Percentiles rank a stretch among this genome's conserved stretches.
These are phyloP conservation scores for Hypsizygus marmoreus DNA, from an alignment of 768 basidiomycete genomes.

Conservation along the genomic window DNA sequence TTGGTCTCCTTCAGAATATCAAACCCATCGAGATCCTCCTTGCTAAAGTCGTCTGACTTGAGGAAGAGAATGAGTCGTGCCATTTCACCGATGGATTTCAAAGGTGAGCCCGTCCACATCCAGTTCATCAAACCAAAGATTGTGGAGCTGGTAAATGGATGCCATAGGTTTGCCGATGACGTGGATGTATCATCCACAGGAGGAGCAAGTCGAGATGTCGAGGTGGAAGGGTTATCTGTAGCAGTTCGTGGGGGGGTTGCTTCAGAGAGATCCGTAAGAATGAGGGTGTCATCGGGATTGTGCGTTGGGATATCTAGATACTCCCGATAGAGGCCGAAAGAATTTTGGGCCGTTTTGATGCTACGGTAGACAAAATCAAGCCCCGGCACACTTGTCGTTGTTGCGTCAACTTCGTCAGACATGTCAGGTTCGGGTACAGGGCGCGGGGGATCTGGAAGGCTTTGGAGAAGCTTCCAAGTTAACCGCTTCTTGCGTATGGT, in stretches of 20 bases:
- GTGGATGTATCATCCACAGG: neutral
- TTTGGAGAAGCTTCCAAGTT: conserved; percentile 21
- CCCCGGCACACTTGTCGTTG: conserved; percentile 3
- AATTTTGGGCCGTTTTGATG: too few species aligned
- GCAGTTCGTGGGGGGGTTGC: neutral
- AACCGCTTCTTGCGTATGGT: conserved; percentile 7
- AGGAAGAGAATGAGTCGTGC: conserved; percentile 17
- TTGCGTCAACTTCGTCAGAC: too few species aligned
- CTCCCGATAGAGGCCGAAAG: too few species aligned
- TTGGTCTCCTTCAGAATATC: conserved; percentile 14
- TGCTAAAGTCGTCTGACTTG: conserved; percentile 17
- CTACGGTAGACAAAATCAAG: neutral
- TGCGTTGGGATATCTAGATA: too few species aligned
- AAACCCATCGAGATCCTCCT: conserved; percentile 13
- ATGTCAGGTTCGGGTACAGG: neutral
- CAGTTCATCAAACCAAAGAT: conserved; percentile 21
- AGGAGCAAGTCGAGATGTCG: too few species aligned
- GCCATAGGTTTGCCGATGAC: too few species aligned
- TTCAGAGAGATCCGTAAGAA: too few species aligned
- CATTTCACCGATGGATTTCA: conserved; percentile 17
- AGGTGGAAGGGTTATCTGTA: too few species aligned
- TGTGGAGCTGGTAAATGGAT: conserved; percentile 18
- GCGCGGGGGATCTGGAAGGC: conserved; percentile 11
- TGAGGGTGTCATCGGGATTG: too few species aligned
- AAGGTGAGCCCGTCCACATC: conserved; percentile 22